Evolutionary conservation across 2,329 filamentous ascomycete genomes (phyloP).

Genomic region (Pestalotiopsis sp.): DNA sequence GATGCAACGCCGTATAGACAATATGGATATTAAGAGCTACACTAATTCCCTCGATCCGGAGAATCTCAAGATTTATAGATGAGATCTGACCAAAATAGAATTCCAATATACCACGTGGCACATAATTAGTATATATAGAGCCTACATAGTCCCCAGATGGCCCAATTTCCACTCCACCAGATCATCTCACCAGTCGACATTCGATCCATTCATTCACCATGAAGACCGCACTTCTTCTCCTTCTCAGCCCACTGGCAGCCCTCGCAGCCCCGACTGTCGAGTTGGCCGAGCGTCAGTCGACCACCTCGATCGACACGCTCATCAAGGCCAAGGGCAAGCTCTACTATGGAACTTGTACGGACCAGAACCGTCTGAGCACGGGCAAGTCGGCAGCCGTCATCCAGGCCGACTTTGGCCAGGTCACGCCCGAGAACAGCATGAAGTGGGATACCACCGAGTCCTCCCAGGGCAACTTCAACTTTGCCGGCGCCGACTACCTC

Average conservation of each 20-base stretch:
- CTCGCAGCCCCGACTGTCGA: constrained; percentile 35
- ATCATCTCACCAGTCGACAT: not conserved
- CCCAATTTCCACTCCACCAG: not conserved
- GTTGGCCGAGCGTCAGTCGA: constrained; percentile 39
- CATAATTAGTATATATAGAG: not conserved
- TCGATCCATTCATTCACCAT: constrained; percentile 20
- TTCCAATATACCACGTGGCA: not conserved
- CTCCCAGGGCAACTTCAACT: constrained; percentile 54
- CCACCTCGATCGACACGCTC: constrained; percentile 53
- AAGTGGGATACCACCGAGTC: constrained; percentile 62
- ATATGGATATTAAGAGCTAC: constrained; percentile 13
- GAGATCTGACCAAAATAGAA: not conserved
- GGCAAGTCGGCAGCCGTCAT: constrained; percentile 59
- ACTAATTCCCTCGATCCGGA: not conserved
- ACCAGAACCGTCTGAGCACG: constrained; percentile 52
- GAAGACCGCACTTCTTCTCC: constrained; percentile 36
- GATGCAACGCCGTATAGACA: constrained; percentile 12
- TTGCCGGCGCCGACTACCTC: constrained; percentile 58
- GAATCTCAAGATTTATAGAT: not conserved
- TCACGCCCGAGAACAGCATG: constrained; percentile 72
- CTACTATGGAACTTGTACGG: constrained; percentile 63
- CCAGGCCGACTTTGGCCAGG: constrained; percentile 62
- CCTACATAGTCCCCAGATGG: not conserved
- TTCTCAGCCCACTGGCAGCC: constrained; percentile 36
- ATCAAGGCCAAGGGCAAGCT: constrained; percentile 66